Evolutionary conservation across 2,329 filamentous ascomycete species (phyloP).

Genomic region (Biscogniauxia sp.): DNA sequence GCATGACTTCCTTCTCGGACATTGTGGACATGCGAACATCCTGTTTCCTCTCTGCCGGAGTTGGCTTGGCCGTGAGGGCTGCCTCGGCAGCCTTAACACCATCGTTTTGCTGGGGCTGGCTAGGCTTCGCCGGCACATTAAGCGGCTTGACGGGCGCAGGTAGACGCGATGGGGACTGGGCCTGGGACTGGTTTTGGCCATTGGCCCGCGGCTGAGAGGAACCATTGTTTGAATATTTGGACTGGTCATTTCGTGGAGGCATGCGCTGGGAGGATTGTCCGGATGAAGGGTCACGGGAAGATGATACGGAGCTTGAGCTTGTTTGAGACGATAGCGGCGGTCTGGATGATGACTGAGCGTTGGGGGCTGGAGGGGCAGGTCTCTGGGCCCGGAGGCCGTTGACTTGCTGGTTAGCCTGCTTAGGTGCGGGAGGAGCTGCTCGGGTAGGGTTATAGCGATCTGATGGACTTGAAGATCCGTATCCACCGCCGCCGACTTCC

Average conservation of each 20-base stretch:
- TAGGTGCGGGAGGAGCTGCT: constrained; percentile 78
- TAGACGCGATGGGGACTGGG: constrained; percentile 44
- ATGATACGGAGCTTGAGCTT: constrained; percentile 43
- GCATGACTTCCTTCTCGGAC: constrained; percentile 97
- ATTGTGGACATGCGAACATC: constrained; percentile 98
- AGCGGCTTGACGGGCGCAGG: constrained; percentile 72
- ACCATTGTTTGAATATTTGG: constrained; percentile 58
- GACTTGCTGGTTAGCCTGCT: constrained; percentile 54
- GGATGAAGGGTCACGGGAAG: constrained; percentile 38
- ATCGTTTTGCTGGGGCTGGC: constrained; percentile 53
- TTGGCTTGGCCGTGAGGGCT: constrained; percentile 79
- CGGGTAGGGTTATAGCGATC: constrained; percentile 83
- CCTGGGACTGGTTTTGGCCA: constrained; percentile 39
- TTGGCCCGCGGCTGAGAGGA: constrained; percentile 46
- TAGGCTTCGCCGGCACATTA: constrained; percentile 70
- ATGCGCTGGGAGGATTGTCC: constrained; percentile 40
- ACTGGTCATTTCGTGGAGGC: constrained; percentile 47
- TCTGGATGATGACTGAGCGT: constrained; percentile 39
- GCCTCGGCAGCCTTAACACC: constrained; percentile 86
- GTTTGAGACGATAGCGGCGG: constrained; percentile 50
- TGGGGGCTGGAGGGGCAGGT: constrained; percentile 71
- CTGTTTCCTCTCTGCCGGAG: constrained; percentile 71
- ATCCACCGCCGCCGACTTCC: constrained; percentile 70
- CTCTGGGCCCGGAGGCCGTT: constrained; percentile 67
- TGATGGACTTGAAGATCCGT: constrained; percentile 41